Conservation (phyloP, 805 yeast species). For the Saturnispora bothae region DNA sequence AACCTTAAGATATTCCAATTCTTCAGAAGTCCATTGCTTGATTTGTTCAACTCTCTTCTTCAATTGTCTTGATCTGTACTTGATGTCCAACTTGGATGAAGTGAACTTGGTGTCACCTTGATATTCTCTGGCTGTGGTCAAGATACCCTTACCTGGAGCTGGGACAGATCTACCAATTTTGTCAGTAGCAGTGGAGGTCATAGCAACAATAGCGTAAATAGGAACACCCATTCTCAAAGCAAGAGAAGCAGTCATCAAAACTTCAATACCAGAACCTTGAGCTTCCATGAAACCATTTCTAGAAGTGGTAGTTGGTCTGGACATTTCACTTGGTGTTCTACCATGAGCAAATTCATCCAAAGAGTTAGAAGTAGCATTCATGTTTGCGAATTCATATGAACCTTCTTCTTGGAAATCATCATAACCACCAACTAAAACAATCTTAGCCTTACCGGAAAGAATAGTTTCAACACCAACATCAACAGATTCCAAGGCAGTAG, state of each 20-base stretch:
- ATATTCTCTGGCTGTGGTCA: conserved; percentile 94
- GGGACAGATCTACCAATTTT: conserved; percentile 99
- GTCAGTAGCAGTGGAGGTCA: conserved; percentile 95
- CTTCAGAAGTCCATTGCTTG: conserved; percentile 75
- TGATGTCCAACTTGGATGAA: conserved; percentile 73
- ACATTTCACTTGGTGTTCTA: conserved; percentile 97
- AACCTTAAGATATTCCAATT: conserved; percentile 56
- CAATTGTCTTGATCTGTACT: conserved; percentile 89
- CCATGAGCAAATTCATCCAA: conserved; percentile 85
- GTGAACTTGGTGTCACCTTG: conserved; percentile 72
- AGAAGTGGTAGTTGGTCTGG: conserved; percentile 93
- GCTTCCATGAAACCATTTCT: conserved; percentile 99
- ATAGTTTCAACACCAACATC: conserved; percentile 95
- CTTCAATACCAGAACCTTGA: conserved; percentile 98
- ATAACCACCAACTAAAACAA: conserved; percentile 96
- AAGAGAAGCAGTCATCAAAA: conserved; percentile 87
- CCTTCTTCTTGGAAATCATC: conserved; percentile 99
- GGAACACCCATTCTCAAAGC: conserved; percentile 99
- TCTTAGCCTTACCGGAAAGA: conserved; percentile 86
- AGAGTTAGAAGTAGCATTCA: conserved; percentile 96
- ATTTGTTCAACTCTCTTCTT: conserved; percentile 68
- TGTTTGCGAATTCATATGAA: conserved; percentile 93
- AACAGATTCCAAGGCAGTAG: conserved; percentile 95
- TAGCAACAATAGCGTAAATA: conserved; percentile 86
- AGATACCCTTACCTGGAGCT: conserved; percentile 99